Conservation (phyloP, 2,329 filamentous ascomycete species). For the Cladosporium sp. region DNA sequence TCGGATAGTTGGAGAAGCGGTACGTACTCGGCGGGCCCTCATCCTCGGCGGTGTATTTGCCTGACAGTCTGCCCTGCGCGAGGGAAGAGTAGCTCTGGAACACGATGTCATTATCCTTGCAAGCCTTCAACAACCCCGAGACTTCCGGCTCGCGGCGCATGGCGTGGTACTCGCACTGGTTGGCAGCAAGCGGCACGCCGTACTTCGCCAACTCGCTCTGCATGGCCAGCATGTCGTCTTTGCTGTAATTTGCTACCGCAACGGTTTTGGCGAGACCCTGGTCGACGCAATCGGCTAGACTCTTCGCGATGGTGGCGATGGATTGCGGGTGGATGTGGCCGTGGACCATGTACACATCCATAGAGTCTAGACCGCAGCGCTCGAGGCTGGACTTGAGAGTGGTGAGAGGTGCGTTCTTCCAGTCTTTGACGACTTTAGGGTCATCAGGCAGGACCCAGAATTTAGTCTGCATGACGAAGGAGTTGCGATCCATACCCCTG, state of each 20-base stretch:
- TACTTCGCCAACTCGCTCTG: conserved; percentile 42
- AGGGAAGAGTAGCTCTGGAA: not conserved
- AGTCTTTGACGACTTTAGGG: conserved; percentile 35
- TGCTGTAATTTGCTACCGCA: conserved; percentile 48
- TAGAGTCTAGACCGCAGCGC: conserved; percentile 40
- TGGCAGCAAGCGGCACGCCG: conserved; percentile 43
- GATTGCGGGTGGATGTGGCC: conserved; percentile 44
- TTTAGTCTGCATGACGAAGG: conserved; percentile 46
- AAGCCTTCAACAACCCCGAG: conserved; percentile 32
- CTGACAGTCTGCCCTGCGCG: not conserved
- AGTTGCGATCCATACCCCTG: conserved; percentile 36
- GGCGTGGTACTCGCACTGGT: conserved; percentile 49
- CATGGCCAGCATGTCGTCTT: conserved; percentile 45
- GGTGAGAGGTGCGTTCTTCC: conserved; percentile 37
- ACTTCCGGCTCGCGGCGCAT: conserved; percentile 45
- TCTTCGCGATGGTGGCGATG: conserved; percentile 43
- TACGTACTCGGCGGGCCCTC: conserved; percentile 35
- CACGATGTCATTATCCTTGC: not conserved
- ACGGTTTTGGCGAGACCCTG: conserved; percentile 43
- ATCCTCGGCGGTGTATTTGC: not conserved
- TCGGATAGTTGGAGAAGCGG: conserved; percentile 38
- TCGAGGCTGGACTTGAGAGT: conserved; percentile 40
- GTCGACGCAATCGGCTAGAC: conserved; percentile 46
- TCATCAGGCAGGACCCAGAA: conserved; percentile 37
- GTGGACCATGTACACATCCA: conserved; percentile 45